These are phyloP conservation scores for Nothopassalora personata DNA, from an alignment of 2,329 filamentous ascomycete species.

Conservation along the genomic window DNA sequence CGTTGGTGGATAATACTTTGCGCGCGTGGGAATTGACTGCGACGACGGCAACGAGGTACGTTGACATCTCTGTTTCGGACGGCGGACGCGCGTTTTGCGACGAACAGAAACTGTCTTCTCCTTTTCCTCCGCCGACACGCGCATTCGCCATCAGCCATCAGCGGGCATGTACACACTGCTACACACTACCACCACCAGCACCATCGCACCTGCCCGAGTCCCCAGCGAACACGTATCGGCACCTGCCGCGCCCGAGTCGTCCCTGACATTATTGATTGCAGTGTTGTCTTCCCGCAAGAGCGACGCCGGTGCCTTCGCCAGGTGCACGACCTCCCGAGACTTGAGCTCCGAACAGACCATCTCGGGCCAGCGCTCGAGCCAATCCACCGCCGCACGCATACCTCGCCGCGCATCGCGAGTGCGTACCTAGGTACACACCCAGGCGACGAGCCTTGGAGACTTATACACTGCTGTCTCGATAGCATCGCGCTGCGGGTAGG, in stretches of 20 bases:
- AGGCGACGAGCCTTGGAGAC: background rate
- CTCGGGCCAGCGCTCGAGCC: slow-evolving; percentile 6
- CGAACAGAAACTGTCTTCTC: background rate
- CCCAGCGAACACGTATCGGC: background rate
- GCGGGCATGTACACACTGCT: background rate
- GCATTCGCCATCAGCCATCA: background rate
- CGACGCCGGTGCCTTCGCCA: background rate
- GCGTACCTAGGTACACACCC: slow-evolving; percentile 1
- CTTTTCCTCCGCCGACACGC: slow-evolving; percentile 3
- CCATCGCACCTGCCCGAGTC: background rate
- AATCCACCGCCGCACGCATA: slow-evolving; percentile 13
- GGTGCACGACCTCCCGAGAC: slow-evolving; percentile 26
- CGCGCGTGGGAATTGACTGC: background rate
- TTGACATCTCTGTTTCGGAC: background rate
- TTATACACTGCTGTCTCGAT: background rate
- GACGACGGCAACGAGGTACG: slow-evolving; percentile 4
- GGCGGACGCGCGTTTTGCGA: background rate
- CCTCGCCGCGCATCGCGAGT: slow-evolving; percentile 5
- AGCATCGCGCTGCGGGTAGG: slow-evolving; percentile 19
- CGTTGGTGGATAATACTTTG: background rate
- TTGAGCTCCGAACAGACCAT: slow-evolving; percentile 22
- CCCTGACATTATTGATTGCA: background rate
- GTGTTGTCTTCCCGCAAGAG: background rate
- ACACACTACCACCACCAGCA: background rate
- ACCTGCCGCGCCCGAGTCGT: slow-evolving; percentile 1